Conservation (phyloP, 352 stramenopile genomes). For the Globisporangium mamillatum region DNA sequence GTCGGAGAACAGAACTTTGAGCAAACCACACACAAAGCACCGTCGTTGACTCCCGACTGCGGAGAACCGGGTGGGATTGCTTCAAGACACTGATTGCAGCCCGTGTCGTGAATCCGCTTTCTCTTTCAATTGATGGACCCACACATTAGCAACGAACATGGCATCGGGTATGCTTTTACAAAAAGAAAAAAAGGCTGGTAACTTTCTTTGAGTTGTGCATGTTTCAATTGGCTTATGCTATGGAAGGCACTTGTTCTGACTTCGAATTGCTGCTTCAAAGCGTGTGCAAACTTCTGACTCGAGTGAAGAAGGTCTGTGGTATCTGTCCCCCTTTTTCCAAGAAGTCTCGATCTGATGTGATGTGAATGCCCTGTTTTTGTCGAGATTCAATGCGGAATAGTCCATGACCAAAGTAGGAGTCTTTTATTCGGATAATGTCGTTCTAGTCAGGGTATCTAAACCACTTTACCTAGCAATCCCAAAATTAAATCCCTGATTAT, state of each 20-base stretch:
- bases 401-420: background rate
- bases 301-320: no score
- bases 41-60: no score
- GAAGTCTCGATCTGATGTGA: background rate
- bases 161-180: background rate
- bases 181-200: no score
- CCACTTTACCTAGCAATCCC: background rate
- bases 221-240: no score
- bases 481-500: background rate
- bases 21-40: background rate
- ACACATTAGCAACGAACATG: background rate
- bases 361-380: background rate
- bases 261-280: background rate
- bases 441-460: background rate
- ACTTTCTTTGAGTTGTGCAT: no score
- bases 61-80: background rate
- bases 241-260: background rate
- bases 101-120: no score
- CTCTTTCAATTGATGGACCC: background rate
- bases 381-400: background rate
- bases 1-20: background rate
- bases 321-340: background rate
- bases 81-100: background rate
- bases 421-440: background rate
- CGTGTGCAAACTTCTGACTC: no score